Evolutionary conservation across 192 early-diverging fungal species (phyloP), one percentile per base, ranked within the genome.

Genomic region (Linnemannia zychae): DNA sequence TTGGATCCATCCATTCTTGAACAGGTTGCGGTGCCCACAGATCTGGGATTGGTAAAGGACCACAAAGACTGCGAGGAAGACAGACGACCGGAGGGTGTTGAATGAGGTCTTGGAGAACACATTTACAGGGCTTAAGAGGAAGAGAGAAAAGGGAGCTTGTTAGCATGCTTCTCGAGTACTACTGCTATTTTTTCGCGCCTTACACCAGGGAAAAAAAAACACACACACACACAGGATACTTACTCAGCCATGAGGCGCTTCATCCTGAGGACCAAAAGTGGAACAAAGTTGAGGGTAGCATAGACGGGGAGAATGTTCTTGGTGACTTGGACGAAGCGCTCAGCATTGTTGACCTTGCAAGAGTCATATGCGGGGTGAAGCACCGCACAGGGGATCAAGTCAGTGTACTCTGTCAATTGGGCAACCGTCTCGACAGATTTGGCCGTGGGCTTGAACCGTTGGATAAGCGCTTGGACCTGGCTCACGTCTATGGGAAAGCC

Each of bases 211-310:
- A 78, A 70, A 49, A 6, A 37, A 63, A 20, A 46, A 36, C n/a
- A n/a, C n/a, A n/a, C n/a, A n/a, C n/a, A n/a, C n/a, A 47, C 18
- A 28, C 24, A 18, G 28, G 20, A 57, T 24, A 31, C 31, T 90
- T 90, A 93, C 94, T 91, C 87, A 71, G 89, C 88, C 52, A 92
- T 52, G 9, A 96, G 88, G 52, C 85, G 76, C 47, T 91, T 86
- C 9, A 88, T 75, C 77, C 94, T 89, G 48, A 96, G 86, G 16
- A 94, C 76, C 15, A 96, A 50, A 87, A 95, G 87, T 1, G 95
- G 94, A 0, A 96, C 94, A 84, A 94, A 90, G 74, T 96, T 94
- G 66, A 96, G 87, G 11, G 94, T 91, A 4, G 90, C 91, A 80
- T 96, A 95, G 16, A 93, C 91, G 18, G 91, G 90, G 40, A 91